Evolutionary conservation across 768 basidiomycete genomes (phyloP).

Genomic region (Cystoderma amianthinum): DNA sequence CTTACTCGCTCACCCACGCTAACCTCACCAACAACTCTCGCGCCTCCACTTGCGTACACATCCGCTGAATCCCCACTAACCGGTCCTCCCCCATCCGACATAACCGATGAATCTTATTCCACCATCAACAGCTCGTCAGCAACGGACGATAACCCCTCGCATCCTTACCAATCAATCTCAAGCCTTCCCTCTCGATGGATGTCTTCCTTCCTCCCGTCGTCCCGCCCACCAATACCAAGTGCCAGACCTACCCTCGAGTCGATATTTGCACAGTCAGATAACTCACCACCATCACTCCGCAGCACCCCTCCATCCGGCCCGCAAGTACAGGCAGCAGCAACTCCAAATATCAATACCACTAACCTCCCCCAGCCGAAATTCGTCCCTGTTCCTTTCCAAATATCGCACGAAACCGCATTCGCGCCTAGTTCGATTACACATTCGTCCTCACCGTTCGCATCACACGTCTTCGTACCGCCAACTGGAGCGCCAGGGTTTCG

Average conservation of each 20-base stretch:
- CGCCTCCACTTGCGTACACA: conserved; percentile 28
- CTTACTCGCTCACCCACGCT: conserved; percentile 21
- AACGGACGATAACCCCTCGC: conserved; percentile 4
- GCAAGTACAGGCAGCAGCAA: background rate
- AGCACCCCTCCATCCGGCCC: conserved; percentile 1
- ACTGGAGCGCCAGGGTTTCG: conserved; percentile 74
- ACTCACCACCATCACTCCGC: background rate
- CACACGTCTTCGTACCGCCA: conserved; percentile 33
- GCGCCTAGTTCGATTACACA: conserved; percentile 9
- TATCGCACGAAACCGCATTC: conserved; percentile 20
- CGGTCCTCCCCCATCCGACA: conserved; percentile 7
- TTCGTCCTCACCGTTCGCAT: conserved; percentile 31
- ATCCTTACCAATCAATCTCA: conserved; percentile 34
- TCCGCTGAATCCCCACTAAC: conserved; percentile 11
- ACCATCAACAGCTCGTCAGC: conserved; percentile 6
- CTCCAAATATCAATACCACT: background rate
- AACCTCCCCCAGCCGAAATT: background rate
- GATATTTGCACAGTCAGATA: background rate
- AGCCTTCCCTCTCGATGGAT: conserved; percentile 45
- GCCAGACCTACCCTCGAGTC: conserved; percentile 1
- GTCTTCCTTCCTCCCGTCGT: conserved; percentile 27
- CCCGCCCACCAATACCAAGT: conserved; percentile 3
- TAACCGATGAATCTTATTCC: conserved; percentile 13
- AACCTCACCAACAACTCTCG: conserved; percentile 20
- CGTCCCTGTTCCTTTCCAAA: conserved; percentile 7